Evolutionary conservation across 495 filamentous ascomycete species (phyloP).

Genomic region (Hyaloscypha finlandica): DNA sequence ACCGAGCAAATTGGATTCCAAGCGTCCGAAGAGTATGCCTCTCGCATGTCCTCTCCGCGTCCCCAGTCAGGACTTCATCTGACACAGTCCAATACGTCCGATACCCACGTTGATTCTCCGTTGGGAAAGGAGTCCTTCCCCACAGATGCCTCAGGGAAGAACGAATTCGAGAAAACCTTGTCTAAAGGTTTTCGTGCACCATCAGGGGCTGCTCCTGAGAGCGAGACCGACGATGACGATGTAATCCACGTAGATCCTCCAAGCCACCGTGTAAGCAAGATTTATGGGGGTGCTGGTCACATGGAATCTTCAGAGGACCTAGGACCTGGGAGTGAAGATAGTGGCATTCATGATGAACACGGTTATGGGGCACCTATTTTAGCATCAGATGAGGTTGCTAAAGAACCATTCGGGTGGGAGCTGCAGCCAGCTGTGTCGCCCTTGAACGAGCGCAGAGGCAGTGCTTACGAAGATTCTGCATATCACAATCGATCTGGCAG

Average conservation of each 20-base stretch:
- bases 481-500: constrained; percentile 27
- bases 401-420: constrained; percentile 58
- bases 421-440: constrained; percentile 72
- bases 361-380: constrained; percentile 75
- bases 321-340: constrained; percentile 36
- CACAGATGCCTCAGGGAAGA: constrained; percentile 34
- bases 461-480: constrained; percentile 53
- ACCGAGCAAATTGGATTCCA: constrained; percentile 80
- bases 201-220: constrained; percentile 40
- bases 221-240: constrained; percentile 55
- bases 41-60: constrained; percentile 66
- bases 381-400: constrained; percentile 87
- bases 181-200: constrained; percentile 32
- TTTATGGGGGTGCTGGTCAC: constrained; percentile 52
- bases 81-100: constrained; percentile 43
- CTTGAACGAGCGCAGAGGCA: constrained; percentile 57
- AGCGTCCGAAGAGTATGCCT: constrained; percentile 75
- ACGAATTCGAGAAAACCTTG: constrained; percentile 31
- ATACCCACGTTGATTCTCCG: constrained; percentile 54
- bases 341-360: constrained; percentile 53
- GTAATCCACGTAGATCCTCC: constrained; percentile 80
- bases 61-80: constrained; percentile 46
- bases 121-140: constrained; percentile 42
- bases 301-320: constrained; percentile 32
- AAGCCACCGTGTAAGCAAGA: constrained; percentile 60